Conservation (phyloP, 2,329 filamentous ascomycete genomes). For the Trichophyton verrucosum region DNA sequence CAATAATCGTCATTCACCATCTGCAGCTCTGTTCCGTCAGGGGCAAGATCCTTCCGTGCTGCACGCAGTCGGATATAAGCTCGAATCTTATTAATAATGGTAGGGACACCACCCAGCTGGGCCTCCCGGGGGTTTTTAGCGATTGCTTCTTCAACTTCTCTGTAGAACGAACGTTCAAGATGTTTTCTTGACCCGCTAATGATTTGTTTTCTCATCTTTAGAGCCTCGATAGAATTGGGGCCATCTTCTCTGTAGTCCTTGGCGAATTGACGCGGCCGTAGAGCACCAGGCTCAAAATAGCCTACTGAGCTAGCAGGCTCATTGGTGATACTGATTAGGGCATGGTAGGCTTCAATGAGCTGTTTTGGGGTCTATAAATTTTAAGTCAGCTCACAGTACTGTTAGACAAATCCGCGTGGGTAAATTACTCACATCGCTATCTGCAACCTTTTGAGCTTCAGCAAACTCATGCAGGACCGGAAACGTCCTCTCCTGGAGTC, state of each 20-base stretch:
- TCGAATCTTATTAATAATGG: conserved; percentile 78
- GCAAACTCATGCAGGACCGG: conserved; percentile 66
- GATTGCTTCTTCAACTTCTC: conserved; percentile 64
- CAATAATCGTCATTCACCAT: conserved; percentile 70
- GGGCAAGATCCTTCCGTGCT: conserved; percentile 68
- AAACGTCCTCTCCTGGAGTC: conserved; percentile 54
- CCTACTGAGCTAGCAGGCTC: conserved; percentile 54
- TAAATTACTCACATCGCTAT: conserved; percentile 45
- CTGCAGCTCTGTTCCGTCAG: conserved; percentile 69
- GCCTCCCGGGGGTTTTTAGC: conserved; percentile 78
- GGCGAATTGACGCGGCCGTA: conserved; percentile 65
- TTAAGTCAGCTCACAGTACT: conserved; percentile 10
- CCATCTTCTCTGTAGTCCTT: conserved; percentile 65
- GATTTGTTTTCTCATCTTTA: conserved; percentile 64
- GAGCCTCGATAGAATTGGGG: conserved; percentile 49
- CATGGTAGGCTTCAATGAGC: conserved; percentile 69
- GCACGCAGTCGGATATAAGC: conserved; percentile 78
- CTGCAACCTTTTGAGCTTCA: conserved; percentile 56
- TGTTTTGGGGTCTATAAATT: conserved; percentile 52
- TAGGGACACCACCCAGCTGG: conserved; percentile 76
- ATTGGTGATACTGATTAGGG: conserved; percentile 63
- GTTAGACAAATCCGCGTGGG: neutral
- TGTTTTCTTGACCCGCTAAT: conserved; percentile 66
- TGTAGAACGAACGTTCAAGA: conserved; percentile 69
- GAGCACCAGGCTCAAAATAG: conserved; percentile 48